A percentile compares a stretch with the other conserved stretches of the same genome.
phyloP scores from a whole-genome alignment of 306 rosid genomes.

The Cucurbita argyrosperma region DNA sequence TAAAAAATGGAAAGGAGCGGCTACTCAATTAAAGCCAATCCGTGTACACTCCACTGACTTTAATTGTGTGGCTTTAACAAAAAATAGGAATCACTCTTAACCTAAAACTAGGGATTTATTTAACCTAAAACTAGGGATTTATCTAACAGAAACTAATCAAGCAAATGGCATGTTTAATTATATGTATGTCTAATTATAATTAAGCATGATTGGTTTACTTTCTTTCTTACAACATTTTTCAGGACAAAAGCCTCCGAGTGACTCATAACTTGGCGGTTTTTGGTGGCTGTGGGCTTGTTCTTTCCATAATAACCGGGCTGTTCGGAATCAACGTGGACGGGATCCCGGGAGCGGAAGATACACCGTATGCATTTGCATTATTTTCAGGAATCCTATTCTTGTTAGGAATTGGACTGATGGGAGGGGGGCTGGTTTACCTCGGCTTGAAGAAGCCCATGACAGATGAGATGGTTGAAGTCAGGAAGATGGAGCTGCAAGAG shows the following conservation, averaged over 20 bases:
- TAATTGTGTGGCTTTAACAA: no score
- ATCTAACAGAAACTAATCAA: neutral
- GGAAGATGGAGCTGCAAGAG: slow-evolving; percentile 69
- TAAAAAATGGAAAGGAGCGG: no score
- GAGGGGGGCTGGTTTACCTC: slow-evolving; percentile 50
- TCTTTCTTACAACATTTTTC: slow-evolving; percentile 7
- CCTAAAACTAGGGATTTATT: no score
- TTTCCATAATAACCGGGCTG: slow-evolving; percentile 68
- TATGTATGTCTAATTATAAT: neutral
- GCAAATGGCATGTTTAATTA: neutral
- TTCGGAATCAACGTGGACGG: slow-evolving; percentile 95
- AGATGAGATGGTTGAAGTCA: slow-evolving; percentile 49
- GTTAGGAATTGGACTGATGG: slow-evolving; percentile 39
- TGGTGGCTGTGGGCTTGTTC: slow-evolving; percentile 76
- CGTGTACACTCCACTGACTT: no score
- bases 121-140: no score
- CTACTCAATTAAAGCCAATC: no score
- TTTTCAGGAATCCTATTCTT: slow-evolving; percentile 45
- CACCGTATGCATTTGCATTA: slow-evolving; percentile 79
- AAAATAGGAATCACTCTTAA: no score
- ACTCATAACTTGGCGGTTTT: slow-evolving; percentile 75
- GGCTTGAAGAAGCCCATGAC: slow-evolving; percentile 53
- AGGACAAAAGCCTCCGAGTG: slow-evolving; percentile 85
- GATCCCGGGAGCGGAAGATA: slow-evolving; percentile 47
- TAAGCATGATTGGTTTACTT: neutral